These are phyloP conservation scores for Cladosporium sp. DNA, from an alignment of 2,329 filamentous ascomycete genomes.

Conservation along the genomic window DNA sequence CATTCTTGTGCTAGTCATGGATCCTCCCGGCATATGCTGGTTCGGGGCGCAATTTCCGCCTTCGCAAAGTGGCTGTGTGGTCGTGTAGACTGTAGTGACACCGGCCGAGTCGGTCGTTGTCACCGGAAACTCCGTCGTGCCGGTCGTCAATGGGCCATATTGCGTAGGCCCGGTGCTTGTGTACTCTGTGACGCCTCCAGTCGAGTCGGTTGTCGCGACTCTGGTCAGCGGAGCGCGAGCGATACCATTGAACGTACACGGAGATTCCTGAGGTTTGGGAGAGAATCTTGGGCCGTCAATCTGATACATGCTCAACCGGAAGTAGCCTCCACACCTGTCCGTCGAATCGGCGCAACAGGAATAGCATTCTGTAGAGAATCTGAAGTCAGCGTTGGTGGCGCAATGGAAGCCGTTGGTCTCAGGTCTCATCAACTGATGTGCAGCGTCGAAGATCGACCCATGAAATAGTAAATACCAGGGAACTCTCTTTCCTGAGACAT, in stretches of 20 bases:
- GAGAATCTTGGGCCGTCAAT: neutral
- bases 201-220: constrained; percentile 1
- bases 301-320: constrained; percentile 1
- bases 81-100: neutral
- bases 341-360: neutral
- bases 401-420: no score
- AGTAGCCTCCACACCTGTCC: neutral
- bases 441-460: no score
- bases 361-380: neutral
- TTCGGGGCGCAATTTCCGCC: neutral
- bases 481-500: neutral
- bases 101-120: neutral
- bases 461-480: no score
- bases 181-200: neutral
- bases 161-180: constrained; percentile 1
- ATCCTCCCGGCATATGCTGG: constrained; percentile 3
- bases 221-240: neutral
- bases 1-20: neutral
- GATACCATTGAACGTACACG: constrained; percentile 1
- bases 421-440: no score
- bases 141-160: constrained; percentile 2
- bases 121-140: neutral
- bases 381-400: neutral
- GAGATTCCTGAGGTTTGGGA: neutral
- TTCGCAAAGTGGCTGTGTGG: neutral